Base-by-base conservation (phyloP, 805 yeast genomes). In the Candida railenensis region DNA sequence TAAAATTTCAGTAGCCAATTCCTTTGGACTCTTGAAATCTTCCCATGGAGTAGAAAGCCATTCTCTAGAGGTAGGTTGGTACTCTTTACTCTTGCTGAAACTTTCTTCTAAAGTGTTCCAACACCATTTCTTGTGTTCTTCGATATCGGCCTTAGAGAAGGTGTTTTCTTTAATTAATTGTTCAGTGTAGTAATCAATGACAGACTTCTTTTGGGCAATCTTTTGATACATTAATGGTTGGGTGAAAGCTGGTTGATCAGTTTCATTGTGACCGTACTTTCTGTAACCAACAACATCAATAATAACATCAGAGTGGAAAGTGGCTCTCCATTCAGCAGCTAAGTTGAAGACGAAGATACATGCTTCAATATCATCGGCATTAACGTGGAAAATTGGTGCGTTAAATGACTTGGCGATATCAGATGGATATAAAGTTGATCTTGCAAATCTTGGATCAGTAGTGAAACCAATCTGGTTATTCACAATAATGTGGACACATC, bases 31-130 rank as follows among this genome's bases (percentile, higher is more conserved):
- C 79, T 95, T 95, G 80, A 94, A 94, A 56, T 89, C 96, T 71
- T 91, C 97, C 99, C 99, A 94, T 56, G 97, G 94, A 39, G 97
- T 88, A 46, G 99, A 88, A 61, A 94, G 81, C 99, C 99, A 94
- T 75, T 92, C 97, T 77, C 96, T 83, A 25, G 92, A 80, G 53
- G 90, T 85, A 58, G 97, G 95, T 60, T 80, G 80, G 74, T 90
- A 89, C 49, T 89, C 96, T 74, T 89, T 89, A 42, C 96, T 83
- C 73, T 89, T 89, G 50, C 74, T 66, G 74, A 91, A 94, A 11
- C 96, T 85, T 59, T 89, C 94, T 74, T 94, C 98, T 58, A 94
- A 83, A 51, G 84, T 75, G 61, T 82, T 81, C 99, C 99, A 94
- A 51, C 94, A 97, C 97, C 98, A 91, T 71, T 87, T 82, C 76